phyloP scores from a whole-genome alignment of 805 yeast species.

The Kodamaea fukazawae region DNA sequence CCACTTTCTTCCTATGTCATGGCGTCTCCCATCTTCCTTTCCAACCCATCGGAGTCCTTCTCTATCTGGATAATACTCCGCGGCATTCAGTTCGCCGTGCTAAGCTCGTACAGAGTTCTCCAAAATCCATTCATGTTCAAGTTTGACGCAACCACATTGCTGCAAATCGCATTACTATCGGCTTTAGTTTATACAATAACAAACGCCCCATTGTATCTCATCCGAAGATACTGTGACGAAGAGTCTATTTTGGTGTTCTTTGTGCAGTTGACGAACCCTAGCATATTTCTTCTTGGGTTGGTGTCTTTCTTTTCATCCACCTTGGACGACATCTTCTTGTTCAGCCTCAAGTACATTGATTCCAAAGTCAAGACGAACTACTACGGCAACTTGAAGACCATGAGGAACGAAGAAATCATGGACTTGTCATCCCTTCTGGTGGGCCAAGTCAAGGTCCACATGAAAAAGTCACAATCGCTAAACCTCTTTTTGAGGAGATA shows the following conservation, averaged over 20 bases:
- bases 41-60: slow-evolving; percentile 57
- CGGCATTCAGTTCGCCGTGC: slow-evolving; percentile 51
- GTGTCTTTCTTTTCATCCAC: slow-evolving; percentile 15
- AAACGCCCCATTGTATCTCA: slow-evolving; percentile 9
- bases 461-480: slow-evolving; percentile 19
- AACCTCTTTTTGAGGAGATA: slow-evolving; percentile 18
- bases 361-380: slow-evolving; percentile 10
- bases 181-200: slow-evolving; percentile 8
- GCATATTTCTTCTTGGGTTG: slow-evolving; percentile 18
- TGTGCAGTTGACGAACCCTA: slow-evolving; percentile 13
- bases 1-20: slow-evolving; percentile 21
- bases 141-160: slow-evolving; percentile 1
- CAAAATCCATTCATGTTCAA: slow-evolving; percentile 1
- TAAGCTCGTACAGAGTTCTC: slow-evolving; percentile 28
- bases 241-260: slow-evolving; percentile 7
- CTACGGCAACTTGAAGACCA: slow-evolving; percentile 6
- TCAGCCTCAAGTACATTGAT: slow-evolving; percentile 19
- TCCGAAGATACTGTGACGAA: slow-evolving; percentile 2
- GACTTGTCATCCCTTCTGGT: slow-evolving; percentile 2
- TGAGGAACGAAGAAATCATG: slow-evolving; percentile 10
- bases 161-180: slow-evolving; percentile 5
- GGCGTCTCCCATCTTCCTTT: slow-evolving; percentile 60
- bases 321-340: slow-evolving; percentile 19
- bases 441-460: slow-evolving; percentile 6
- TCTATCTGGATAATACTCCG: slow-evolving; percentile 46